Evolutionary conservation across 495 filamentous ascomycete species (phyloP), one percentile per base, ranked within the genome.

Genomic region (Tirmania nivea): DNA sequence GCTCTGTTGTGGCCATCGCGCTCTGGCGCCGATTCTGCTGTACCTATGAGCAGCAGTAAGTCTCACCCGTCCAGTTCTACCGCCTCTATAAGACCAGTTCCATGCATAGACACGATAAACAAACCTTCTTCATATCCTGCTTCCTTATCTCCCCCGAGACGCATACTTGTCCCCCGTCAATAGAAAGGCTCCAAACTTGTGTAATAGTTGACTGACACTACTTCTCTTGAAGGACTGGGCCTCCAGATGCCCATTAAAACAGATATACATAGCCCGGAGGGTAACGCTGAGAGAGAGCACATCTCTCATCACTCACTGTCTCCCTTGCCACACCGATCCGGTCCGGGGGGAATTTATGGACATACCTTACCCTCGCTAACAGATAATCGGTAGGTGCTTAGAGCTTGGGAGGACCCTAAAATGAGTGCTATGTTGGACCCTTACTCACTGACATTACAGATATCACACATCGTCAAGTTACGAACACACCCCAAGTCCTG

Each of bases 1-100:
- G 61, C 61, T 64, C 51, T 58, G 60, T 63, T 64, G 57, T 64
- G 61, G 61, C 58, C 61, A 54, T 57, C 55, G 61, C 61, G 61
- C 61, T 57, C 61, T 57, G 59, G 61, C 61, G 61, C 61, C 53
- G 61, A 52, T 63, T 55, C 55, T 63, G 57, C 57, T 56, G 55
- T 56, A 56, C 60, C 62, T 54, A 64, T 64, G 61, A 64, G 54
- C 55, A 63, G 55, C 57, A 63, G 61, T 63, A 51, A 64, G 61
- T 64, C 53, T 59, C 55, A 58, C 60, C 60, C 50, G 53, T 58
- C 42, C 51, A 37, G 53, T 47, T 47, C 19, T 47, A 19, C 14
- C 10, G 14, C 42, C 42, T 19, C 14, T 47, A 47, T 47, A 19
- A 3, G 14, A n/a, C 19, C 19, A n/a, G 14, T 47, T 8, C 19